A percentile compares a stretch with the other conserved stretches of the same genome.
phyloP scores from a whole-genome alignment of 2,329 filamentous ascomycete species.

The Dactylellina drechsleri region DNA sequence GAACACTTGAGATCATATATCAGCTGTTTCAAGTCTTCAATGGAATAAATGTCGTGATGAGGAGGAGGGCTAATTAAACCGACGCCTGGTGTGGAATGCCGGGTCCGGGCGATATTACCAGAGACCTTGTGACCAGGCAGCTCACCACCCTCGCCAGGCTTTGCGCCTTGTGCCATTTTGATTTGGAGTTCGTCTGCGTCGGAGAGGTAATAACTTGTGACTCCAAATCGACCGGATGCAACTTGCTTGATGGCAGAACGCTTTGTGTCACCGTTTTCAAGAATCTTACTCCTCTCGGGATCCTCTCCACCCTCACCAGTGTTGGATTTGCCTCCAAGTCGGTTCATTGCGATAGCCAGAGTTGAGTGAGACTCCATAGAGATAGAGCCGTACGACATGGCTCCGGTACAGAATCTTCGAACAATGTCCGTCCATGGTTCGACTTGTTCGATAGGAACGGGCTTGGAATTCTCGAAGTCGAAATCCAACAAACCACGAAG shows the following conservation, averaged over 20 bases:
- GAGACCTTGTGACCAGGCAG: conserved; percentile 96
- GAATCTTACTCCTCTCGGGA: conserved; percentile 83
- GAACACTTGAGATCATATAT: conserved; percentile 98
- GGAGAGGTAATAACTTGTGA: conserved; percentile 91
- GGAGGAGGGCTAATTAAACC: conserved; percentile 95
- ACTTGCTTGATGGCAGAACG: conserved; percentile 98
- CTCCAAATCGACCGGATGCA: conserved; percentile 93
- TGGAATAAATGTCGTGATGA: conserved; percentile 98
- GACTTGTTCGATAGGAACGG: conserved; percentile 94
- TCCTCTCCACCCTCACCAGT: conserved; percentile 98
- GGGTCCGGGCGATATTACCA: conserved; percentile 89
- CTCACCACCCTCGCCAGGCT: conserved; percentile 97
- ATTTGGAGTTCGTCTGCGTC: conserved; percentile 97
- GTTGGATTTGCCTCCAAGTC: conserved; percentile 95
- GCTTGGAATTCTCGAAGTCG: conserved; percentile 85
- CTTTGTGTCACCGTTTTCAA: conserved; percentile 96
- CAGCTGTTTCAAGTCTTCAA: conserved; percentile 95
- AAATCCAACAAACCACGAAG: conserved; percentile 94
- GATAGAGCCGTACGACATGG: conserved; percentile 98
- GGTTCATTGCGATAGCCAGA: conserved; percentile 94
- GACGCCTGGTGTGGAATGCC: conserved; percentile 95
- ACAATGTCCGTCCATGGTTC: conserved; percentile 99
- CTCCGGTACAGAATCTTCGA: conserved; percentile 92
- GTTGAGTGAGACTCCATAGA: conserved; percentile 99
- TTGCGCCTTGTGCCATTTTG: conserved; percentile 99